Base-by-base conservation (phyloP, 2,329 filamentous ascomycete species). In the Pleochaeta shiraiana region DNA sequence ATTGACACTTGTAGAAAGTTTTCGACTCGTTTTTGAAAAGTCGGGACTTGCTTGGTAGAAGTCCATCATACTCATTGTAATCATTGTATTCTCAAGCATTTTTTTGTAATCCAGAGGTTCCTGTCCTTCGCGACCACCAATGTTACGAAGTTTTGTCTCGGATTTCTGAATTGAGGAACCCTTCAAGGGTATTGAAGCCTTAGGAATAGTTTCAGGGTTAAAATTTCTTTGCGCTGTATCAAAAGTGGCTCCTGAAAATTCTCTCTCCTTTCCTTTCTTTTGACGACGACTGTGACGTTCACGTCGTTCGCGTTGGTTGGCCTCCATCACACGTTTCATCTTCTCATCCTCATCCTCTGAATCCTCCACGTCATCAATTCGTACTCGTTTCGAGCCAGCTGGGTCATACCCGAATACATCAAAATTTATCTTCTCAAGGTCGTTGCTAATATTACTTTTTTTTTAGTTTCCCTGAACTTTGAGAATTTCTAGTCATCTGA, bases 381-480 rank as follows among this genome's bases (percentile, higher is more conserved):
- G 55, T 12, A 60, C 30, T 33, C 55, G 28, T 34, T 60, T 60
- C 21, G 55, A 33, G 19, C 55, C 55, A 34, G 55, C 55, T 34
- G 55, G 55, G 19, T 60, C 55, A 34, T 60, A 60, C 16, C 55
- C 45, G 16, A 60, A 60, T 24, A 60, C 30, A 37, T 60, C 55
- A 24, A 34, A 34, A 60, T 60, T 14, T 0, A 60, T 16, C 16
- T 34, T 31, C 30, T 60, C 31, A 24, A 60, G 19, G 9, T 60
- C 55, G 14, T 24, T 6, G 28, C 30, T 37, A 7, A 21, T 5
- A 60, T 60, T n/a, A 37, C 1, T 60, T n/a, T 34, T 3, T 34
- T 50, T 50, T 7, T 28, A 11, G 11, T 26, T 21, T 50, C 19
- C 45, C 45, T 26, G 14, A 24, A 37, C 3, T 37, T 9, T 21